Base-by-base conservation (phyloP, 805 yeast species). In the Starmerella davenportii region DNA sequence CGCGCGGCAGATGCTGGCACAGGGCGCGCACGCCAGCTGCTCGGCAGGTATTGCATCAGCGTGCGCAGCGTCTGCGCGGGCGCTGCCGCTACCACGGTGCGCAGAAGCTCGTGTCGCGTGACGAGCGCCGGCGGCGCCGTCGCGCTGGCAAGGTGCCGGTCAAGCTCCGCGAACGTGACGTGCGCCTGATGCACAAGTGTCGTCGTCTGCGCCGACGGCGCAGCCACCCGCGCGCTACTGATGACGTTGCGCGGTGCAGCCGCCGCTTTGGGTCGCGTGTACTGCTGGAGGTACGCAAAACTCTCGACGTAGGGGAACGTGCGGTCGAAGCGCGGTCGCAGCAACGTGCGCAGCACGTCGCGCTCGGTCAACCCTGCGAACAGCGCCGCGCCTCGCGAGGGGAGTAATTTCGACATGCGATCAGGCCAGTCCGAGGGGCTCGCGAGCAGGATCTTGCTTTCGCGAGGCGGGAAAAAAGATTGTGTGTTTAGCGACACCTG, bases 1-100 rank as follows among this genome's bases (percentile, higher is more conserved):
- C 51, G 46, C 5, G 57, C 55, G 1, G 38, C 37, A 18, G 36
- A 23, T 16, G 47, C 45, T 18, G 48, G 27, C 3, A 28, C 38
- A 13, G 51, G 21, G 21, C 55, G 55, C 19, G 34, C 16, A 29
- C 44, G 45, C 58, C 58, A 54, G 39, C 42, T 43, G 33, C 38
- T 38, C 14, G 46, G 40, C 15, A 53, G 41, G 36, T 37, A 51
- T 35, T 43, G 49, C 51, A 51, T 52, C 25, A 53, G 35, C 0
- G 50, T 46, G 23, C 49, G 45, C 30, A 53, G 38, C 5, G 49
- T 48, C 24, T 45, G 46, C 14, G 46, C 40, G 16, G 44, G 38
- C 9, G 53, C 43, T 9, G 43, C 42, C 14, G 39, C n/a, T 14
- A 51, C 35, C n/a, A n/a, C n/a, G n/a, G n/a, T n/a, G n/a, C n/a